Evolutionary conservation across 2,329 filamentous ascomycete species (phyloP).

Genomic region (Mycosphaerella arachidis): DNA sequence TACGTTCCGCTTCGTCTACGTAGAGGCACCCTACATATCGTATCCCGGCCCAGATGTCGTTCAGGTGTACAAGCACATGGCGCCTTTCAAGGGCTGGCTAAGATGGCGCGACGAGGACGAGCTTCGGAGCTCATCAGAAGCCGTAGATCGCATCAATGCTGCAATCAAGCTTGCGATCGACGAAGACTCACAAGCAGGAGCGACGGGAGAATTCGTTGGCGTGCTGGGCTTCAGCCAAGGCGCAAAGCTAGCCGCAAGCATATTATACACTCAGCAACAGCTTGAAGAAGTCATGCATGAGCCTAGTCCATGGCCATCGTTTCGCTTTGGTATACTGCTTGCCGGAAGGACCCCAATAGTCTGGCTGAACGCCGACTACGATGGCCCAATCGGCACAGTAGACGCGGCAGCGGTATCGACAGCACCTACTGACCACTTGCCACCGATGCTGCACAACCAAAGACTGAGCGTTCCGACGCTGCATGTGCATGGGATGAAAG

Average conservation of each 20-base stretch:
- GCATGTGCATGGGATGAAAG: slow-evolving; percentile 59
- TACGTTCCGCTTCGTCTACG: slow-evolving; percentile 37
- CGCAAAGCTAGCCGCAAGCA: slow-evolving; percentile 56
- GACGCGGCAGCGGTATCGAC: slow-evolving; percentile 8
- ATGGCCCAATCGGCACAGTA: slow-evolving; percentile 4
- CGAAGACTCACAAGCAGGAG: slow-evolving; percentile 48
- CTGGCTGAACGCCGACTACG: slow-evolving; percentile 25
- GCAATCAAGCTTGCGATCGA: slow-evolving; percentile 39
- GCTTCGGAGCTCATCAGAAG: slow-evolving; percentile 2
- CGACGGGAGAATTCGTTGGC: slow-evolving; percentile 55
- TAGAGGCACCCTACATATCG: slow-evolving; percentile 31
- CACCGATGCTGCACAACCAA: slow-evolving; percentile 22
- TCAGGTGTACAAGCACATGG: slow-evolving; percentile 35
- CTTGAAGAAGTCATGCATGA: neutral
- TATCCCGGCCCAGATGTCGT: slow-evolving; percentile 35
- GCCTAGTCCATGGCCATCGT: neutral
- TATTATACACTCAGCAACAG: slow-evolving; percentile 46
- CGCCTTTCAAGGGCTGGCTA: slow-evolving; percentile 37
- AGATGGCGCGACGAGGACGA: slow-evolving; percentile 7
- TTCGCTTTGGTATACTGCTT: slow-evolving; percentile 14
- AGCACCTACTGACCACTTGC: slow-evolving; percentile 1
- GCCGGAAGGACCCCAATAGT: slow-evolving; percentile 10
- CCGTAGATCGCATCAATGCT: slow-evolving; percentile 6
- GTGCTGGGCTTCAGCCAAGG: slow-evolving; percentile 65
- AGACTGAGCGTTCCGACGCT: slow-evolving; percentile 53